Percentiles rank a stretch among this genome's conserved stretches.
Conservation (phyloP, 2,329 filamentous ascomycete species). For the Malbranchea zuffiana region DNA sequence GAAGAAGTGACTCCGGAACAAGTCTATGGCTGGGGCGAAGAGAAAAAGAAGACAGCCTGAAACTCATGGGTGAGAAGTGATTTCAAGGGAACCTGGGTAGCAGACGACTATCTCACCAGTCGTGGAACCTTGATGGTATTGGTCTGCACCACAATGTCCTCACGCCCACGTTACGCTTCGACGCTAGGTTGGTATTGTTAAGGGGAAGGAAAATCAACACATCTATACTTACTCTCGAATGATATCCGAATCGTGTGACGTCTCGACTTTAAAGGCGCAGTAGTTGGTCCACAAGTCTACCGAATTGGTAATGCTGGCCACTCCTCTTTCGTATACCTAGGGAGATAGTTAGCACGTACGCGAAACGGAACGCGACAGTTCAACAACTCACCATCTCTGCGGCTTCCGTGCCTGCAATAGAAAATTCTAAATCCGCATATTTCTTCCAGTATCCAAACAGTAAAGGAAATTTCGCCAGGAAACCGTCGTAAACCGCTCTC, state of each 20-base stretch:
- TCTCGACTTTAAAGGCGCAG: conserved; percentile 96
- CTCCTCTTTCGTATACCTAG: conserved; percentile 87
- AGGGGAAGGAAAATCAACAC: conserved; percentile 55
- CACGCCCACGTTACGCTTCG: conserved; percentile 26
- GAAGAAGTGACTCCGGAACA: conserved; percentile 24
- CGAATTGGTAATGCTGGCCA: conserved; percentile 83
- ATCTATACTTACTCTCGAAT: conserved; percentile 97
- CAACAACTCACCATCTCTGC: conserved; percentile 72
- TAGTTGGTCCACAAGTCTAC: conserved; percentile 97
- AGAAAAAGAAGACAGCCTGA: conserved; percentile 40
- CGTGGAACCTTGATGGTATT: conserved; percentile 31
- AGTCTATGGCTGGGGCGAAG: conserved; percentile 23
- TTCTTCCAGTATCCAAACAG: conserved; percentile 99
- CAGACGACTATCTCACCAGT: conserved; percentile 60
- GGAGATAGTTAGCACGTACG: conserved; percentile 7
- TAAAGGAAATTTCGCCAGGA: conserved; percentile 87
- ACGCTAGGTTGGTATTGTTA: conserved; percentile 35
- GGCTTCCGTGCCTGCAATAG: conserved; percentile 89
- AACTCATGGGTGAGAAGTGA: conserved; percentile 43
- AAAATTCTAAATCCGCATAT: conserved; percentile 95
- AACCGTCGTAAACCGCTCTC: conserved; percentile 79
- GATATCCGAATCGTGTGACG: conserved; percentile 83
- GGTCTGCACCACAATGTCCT: conserved; percentile 25
- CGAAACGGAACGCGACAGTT: background rate
- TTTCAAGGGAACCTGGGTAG: conserved; percentile 33